phyloP scores from a whole-genome alignment of 73 alveolate genomes.

The Paramecium sexaurelia region DNA sequence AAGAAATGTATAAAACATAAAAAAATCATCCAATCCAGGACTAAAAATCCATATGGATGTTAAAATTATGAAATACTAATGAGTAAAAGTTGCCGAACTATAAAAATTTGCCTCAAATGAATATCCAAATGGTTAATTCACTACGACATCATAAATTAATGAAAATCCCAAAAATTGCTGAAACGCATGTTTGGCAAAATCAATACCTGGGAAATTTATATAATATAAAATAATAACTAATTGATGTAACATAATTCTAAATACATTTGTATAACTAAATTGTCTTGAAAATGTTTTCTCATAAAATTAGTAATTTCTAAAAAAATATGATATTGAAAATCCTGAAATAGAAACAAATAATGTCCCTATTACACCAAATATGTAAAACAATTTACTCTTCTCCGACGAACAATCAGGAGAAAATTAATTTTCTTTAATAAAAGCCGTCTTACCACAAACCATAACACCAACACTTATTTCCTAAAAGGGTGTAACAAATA shows the following conservation, averaged over 20 bases:
- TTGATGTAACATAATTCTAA: background rate
- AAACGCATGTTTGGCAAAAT: background rate
- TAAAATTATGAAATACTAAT: background rate
- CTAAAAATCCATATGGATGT: background rate
- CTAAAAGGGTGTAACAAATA: constrained; percentile 27
- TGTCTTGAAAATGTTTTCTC: constrained; percentile 3
- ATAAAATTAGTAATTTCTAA: constrained; percentile 14
- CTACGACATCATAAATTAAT: background rate
- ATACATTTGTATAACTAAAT: background rate
- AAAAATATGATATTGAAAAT: background rate
- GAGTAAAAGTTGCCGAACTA: background rate
- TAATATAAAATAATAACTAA: background rate
- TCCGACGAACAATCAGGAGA: background rate
- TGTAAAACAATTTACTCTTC: background rate
- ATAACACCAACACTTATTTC: constrained; percentile 28
- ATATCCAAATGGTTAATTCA: constrained; percentile 12
- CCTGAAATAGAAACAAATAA: background rate
- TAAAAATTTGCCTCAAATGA: constrained; percentile 24
- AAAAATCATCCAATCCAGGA: background rate
- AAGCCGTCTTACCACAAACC: constrained; percentile 24
- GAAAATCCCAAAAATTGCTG: background rate
- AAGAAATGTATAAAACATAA: background rate
- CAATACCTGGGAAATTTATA: background rate
- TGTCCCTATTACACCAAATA: constrained; percentile 7
- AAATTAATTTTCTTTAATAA: background rate